Base-by-base conservation (phyloP, 768 basidiomycete genomes). In the Calocybe gangraenosa region DNA sequence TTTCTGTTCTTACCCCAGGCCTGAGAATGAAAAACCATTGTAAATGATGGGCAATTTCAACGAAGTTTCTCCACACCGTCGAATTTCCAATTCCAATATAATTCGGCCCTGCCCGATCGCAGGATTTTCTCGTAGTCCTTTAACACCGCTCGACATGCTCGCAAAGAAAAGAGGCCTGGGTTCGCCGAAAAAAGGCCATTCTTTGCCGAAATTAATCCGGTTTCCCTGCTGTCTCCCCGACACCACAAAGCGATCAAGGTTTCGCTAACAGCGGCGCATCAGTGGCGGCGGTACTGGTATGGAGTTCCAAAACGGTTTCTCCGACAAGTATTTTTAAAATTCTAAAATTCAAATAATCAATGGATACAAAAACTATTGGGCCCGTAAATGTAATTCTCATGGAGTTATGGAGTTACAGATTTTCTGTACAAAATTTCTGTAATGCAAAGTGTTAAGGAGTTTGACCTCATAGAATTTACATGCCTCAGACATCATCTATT, bases 41-140 rank as follows among this genome's bases (percentile, higher is more conserved):
- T 42, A 21, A 14, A 19, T 38, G 42, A 42, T 39, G 28, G 22
- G 25, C 31, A 13, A 51, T 62, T 65, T 65, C 58, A n/a, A 59
- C 65, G 64, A 65, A 47, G 49, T 61, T 67, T 65, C 57, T 60
- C 57, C 58, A 50, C 49, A 33, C 20, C 33, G 48, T 44, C 51
- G 47, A 21, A 34, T 45, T 40, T 43, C 30, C 51, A 42, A 42
- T n/a, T n/a, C n/a, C n/a, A n/a, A n/a, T n/a, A n/a, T 36, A 23
- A 37, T 42, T 28, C 40, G 45, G 40, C 44, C 22, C 28, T 46
- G 18, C 46, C 42, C 53, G 44, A 46, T 48, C 30, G 18, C 25
- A 17, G 22, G 18, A 37, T 34, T 39, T 46, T 30, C 8, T 31
- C 30, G 14, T 7, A 14, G 13, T 18, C 34, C 34, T 7, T 35